Conservation (phyloP, 208 protist species). For the Leishmania lainsoni region DNA sequence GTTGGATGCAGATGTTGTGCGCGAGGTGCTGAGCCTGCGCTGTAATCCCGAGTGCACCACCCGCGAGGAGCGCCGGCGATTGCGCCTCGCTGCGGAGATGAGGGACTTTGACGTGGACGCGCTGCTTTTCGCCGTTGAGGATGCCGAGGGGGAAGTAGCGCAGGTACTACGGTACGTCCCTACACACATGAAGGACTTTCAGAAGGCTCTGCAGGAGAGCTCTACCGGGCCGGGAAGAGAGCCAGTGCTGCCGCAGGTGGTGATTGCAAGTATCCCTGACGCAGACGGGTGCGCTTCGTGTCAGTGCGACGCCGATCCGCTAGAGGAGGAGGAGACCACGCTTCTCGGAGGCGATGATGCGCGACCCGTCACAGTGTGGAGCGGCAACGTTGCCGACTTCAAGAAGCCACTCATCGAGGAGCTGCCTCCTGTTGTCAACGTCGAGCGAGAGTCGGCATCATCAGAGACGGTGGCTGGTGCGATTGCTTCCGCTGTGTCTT, state of each 20-base stretch:
- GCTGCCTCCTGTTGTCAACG: slow-evolving; percentile 3
- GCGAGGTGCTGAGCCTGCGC: slow-evolving; percentile 63
- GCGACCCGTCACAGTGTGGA: slow-evolving; percentile 62
- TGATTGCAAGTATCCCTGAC: slow-evolving; percentile 19
- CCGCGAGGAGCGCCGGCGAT: slow-evolving; percentile 44
- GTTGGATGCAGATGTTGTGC: slow-evolving; percentile 56
- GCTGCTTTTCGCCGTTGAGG: slow-evolving; percentile 66
- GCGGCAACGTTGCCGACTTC: slow-evolving; percentile 82
- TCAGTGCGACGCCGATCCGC: slow-evolving; percentile 19
- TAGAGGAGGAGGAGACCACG: slow-evolving; percentile 63
- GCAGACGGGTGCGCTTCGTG: background rate
- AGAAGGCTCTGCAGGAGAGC: slow-evolving; percentile 38
- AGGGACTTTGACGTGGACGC: slow-evolving; percentile 76
- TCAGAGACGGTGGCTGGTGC: background rate
- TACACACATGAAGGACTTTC: slow-evolving; percentile 56
- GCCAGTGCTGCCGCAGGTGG: background rate
- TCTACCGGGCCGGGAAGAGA: slow-evolving; percentile 1
- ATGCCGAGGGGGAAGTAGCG: slow-evolving; percentile 72
- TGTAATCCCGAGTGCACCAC: slow-evolving; percentile 57
- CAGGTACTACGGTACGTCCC: slow-evolving; percentile 69
- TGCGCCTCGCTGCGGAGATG: slow-evolving; percentile 53
- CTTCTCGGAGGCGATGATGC: slow-evolving; percentile 25
- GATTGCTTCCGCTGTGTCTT: background rate
- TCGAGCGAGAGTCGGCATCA: background rate
- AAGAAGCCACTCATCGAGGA: slow-evolving; percentile 65